Base-by-base conservation (phyloP, 768 basidiomycete species). In the Calocybe cyanea region DNA sequence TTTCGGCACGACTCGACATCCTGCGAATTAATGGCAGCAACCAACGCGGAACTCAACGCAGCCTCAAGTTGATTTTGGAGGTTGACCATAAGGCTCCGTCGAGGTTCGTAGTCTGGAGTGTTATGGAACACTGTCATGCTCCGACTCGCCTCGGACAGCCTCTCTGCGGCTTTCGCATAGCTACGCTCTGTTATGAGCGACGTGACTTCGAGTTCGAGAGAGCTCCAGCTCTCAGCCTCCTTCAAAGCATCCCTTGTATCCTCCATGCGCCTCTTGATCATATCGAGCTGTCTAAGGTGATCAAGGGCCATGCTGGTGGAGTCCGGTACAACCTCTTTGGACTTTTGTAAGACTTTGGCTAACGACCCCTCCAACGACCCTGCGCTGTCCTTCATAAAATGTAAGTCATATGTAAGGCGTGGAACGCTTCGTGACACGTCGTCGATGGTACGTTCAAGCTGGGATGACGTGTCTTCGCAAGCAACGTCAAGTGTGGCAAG, bases 141-240 rank as follows among this genome's bases (percentile, higher is more conserved):
- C 60, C 82, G 83, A 56, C 75, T 85, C 2, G 96, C 95, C 55
- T 97, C 95, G 0, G 85, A 86, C 9, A 99, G 69, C 49, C 95
- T 73, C 52, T 88, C 86, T n/a, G 94, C 94, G 0, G 95, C 95
- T 60, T 93, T 92, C 40, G 78, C 78, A 59, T 90, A 95, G 52
- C 74, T 81, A 56, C 78, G 77, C 54, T 92, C 88, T 11, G 75
- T 67, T 33, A 98, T 75, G n/a, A 95, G 76, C 2, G 85, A 73
- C 0, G 87, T 89, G 38, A 96, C 87, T 66, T 99, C 96, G 28
- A 87, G 76, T 62, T 98, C 96, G 37, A 99, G 76, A 2, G 91
- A 90, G 46, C 86, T 89, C 96, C 96, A 99, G 53, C 86, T 90
- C 71, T 98, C 94, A 10, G 96, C 94, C 61, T 98, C 95, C 19